These are phyloP conservation scores for Pseudogymnoascus sp. DNA, from an alignment of 2,329 filamentous ascomycete species.

Conservation along the genomic window DNA sequence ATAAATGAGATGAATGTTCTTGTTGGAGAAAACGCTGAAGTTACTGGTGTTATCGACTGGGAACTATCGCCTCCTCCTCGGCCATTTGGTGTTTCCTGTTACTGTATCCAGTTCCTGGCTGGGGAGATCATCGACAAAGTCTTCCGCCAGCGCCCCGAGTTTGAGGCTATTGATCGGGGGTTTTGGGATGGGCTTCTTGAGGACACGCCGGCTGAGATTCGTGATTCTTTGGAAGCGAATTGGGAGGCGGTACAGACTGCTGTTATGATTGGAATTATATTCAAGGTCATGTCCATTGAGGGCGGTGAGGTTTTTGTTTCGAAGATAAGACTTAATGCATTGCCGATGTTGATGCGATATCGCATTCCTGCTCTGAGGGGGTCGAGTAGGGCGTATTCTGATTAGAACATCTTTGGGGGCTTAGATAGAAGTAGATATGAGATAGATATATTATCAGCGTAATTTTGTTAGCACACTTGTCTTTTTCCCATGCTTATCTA, in stretches of 20 bases:
- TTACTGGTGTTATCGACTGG: conserved; percentile 16
- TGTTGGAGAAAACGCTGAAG: conserved; percentile 8
- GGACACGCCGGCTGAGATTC: conserved; percentile 7
- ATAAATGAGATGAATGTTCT: conserved; percentile 10
- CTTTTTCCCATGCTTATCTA: background rate
- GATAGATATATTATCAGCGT: background rate
- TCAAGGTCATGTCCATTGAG: background rate
- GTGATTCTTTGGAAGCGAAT: background rate
- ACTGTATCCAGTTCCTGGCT: conserved; percentile 14
- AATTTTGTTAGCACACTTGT: background rate
- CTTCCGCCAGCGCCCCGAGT: background rate
- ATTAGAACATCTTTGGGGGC: background rate
- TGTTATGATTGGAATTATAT: conserved; percentile 10
- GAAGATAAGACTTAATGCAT: background rate
- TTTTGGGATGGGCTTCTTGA: conserved; percentile 13
- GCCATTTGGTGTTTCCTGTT: conserved; percentile 14
- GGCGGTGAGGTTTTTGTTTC: background rate
- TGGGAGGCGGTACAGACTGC: background rate
- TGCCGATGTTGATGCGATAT: background rate
- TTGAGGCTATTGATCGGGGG: background rate
- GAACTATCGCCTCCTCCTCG: conserved; percentile 14
- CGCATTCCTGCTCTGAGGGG: background rate
- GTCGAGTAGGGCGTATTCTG: background rate
- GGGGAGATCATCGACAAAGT: conserved; percentile 4
- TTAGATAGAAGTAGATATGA: background rate